Base-by-base conservation (phyloP, 805 yeast genomes). In the Isabelozyma heimii region DNA sequence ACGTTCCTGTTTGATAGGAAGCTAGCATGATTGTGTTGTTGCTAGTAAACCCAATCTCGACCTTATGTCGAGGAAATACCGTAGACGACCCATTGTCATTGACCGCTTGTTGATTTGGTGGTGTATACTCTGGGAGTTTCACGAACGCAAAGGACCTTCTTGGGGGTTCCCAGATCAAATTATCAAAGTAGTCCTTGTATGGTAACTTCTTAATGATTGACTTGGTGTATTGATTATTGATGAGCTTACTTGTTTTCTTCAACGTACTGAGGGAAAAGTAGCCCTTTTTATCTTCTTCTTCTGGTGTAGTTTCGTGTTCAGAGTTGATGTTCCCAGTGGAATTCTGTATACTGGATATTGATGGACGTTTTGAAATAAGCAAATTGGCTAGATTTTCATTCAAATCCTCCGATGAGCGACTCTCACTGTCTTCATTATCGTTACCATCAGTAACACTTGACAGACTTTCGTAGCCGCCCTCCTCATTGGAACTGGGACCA, bases 161-260 rank as follows among this genome's bases (percentile, higher is more conserved):
- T 3, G 79, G 78, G 1, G 75, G 75, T 46, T 70, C 74, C 70
- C 74, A 67, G 6, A 73, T 66, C 42, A 73, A 57, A 47, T 71
- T 73, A 42, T 70, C 72, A 48, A 73, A 50, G 57, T 72, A 73
- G 44, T 70, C 65, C 48, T 66, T 66, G 50, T 73, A 73, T 4
- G 79, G 79, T 8, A 74, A 55, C 41, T 66, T 69, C 45, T 67
- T 70, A 40, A 72, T 62, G 30, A 73, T 48, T 44, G 67, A 63
- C 55, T 69, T 65, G 27, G 78, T 70, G 51, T 72, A 72, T 44
- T 46, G 62, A 40, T 70, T 70, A 47, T 69, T 66, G 45, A 70
- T 58, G 10, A 67, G 47, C 46, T 62, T 67, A 37, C 60, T 60
- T 1, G 69, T 60, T 12, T 60, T 52, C 43, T 58, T 62, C 47